These are phyloP conservation scores for Saturnispora dispora DNA, from an alignment of 805 yeast genomes.

Conservation along the genomic window DNA sequence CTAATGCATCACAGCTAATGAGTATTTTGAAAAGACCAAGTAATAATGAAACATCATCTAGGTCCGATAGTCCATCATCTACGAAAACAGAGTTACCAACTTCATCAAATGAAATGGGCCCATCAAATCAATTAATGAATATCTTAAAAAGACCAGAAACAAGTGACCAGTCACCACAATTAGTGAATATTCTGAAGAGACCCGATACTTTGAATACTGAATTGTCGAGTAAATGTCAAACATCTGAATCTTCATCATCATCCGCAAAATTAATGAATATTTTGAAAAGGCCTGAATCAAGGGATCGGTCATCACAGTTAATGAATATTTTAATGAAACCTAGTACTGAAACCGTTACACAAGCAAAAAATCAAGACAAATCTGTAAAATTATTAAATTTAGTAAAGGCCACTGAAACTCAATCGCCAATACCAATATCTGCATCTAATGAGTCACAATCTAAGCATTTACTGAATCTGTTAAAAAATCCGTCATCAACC, in stretches of 20 bases:
- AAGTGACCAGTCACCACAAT: neutral
- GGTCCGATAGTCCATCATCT: neutral
- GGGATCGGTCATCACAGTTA: neutral
- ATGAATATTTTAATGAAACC: constrained; percentile 5
- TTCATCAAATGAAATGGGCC: constrained; percentile 4
- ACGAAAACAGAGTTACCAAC: constrained; percentile 6
- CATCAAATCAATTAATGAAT: constrained; percentile 5
- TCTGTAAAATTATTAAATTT: constrained; percentile 1
- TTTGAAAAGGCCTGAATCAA: neutral
- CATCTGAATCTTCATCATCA: constrained; percentile 1
- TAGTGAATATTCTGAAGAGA: constrained; percentile 5
- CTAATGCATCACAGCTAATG: constrained; percentile 4
- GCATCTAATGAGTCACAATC: neutral
- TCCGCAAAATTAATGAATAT: neutral
- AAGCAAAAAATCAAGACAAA: neutral
- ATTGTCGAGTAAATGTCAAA: neutral
- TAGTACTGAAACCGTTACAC: neutral
- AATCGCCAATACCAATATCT: neutral
- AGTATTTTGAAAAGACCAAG: neutral
- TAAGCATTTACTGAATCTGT: neutral
- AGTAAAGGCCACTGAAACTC: constrained; percentile 1
- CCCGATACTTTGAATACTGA: neutral
- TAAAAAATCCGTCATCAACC: neutral
- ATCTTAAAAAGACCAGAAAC: constrained; percentile 6
- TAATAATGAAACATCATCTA: neutral